Evolutionary conservation across 2,329 filamentous ascomycete genomes (phyloP).

Genomic region (Graphilbum fragrans): DNA sequence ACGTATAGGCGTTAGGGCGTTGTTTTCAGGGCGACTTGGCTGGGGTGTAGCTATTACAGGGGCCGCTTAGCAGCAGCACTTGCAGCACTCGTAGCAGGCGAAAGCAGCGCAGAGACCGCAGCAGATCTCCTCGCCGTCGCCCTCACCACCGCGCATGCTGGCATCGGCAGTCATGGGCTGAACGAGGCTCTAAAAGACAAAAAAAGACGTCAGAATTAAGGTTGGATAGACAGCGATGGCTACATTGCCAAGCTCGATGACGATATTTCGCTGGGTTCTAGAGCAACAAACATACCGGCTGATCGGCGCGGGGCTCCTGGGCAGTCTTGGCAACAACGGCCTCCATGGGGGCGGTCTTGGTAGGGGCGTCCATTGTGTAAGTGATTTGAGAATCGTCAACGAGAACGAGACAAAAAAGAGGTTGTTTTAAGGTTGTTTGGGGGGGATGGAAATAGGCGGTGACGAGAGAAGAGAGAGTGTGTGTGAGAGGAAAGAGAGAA

Average conservation of each 20-base stretch:
- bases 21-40: neutral
- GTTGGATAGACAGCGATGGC: no score
- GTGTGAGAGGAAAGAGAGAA: neutral
- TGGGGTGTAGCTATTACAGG: neutral
- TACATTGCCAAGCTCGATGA: neutral
- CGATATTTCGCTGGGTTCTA: neutral
- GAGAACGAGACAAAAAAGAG: neutral
- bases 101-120: conserved; percentile 15
- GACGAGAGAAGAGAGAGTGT: neutral
- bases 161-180: conserved; percentile 14
- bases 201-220: neutral
- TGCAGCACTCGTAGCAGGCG: conserved; percentile 13
- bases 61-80: conserved; percentile 10
- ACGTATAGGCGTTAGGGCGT: no score
- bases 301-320: conserved; percentile 12
- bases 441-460: neutral
- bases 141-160: conserved; percentile 13
- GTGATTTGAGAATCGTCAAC: neutral
- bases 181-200: conserved; percentile 5
- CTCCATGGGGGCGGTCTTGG: conserved; percentile 10
- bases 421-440: neutral
- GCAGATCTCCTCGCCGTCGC: conserved; percentile 11
- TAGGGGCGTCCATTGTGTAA: conserved; percentile 11
- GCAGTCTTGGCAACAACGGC: conserved; percentile 11
- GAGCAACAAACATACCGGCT: conserved; percentile 13